phyloP scores from a whole-genome alignment of 2,329 filamentous ascomycete genomes.

The Paracoccidioides lutzii region DNA sequence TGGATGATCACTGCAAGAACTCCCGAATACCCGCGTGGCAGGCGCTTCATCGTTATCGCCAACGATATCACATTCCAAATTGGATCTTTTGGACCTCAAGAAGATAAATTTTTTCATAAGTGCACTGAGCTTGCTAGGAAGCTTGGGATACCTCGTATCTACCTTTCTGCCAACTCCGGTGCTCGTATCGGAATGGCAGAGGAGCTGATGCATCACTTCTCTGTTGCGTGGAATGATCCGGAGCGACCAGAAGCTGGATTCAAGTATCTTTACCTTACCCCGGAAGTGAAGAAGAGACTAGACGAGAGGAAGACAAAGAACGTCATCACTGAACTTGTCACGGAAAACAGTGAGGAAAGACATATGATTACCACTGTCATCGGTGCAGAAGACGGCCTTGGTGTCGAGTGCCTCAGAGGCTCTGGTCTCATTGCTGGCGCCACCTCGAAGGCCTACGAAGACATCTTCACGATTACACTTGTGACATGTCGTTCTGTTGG shows the following conservation, averaged over 20 bases:
- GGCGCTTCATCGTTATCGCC: conserved; percentile 89
- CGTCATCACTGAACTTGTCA: conserved; percentile 77
- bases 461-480: conserved; percentile 96
- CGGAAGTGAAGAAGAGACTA: conserved; percentile 74
- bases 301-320: conserved; percentile 61
- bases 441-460: conserved; percentile 91
- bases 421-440: conserved; percentile 97
- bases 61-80: conserved; percentile 99
- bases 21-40: conserved; percentile 84
- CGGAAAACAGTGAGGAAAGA: conserved; percentile 75
- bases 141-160: conserved; percentile 90
- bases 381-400: conserved; percentile 86
- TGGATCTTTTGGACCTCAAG: conserved; percentile 88
- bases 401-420: conserved; percentile 92
- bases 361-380: conserved; percentile 91
- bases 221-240: conserved; percentile 86
- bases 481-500: conserved; percentile 97
- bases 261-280: conserved; percentile 90
- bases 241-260: conserved; percentile 75
- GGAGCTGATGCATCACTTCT: conserved; percentile 94
- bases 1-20: conserved; percentile 94
- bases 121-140: conserved; percentile 92
- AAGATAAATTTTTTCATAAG: conserved; percentile 98
- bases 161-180: conserved; percentile 97
- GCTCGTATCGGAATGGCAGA: conserved; percentile 93